Evolutionary conservation across 805 yeast species (phyloP).

Genomic region (Wickerhamiella sergipiensis): DNA sequence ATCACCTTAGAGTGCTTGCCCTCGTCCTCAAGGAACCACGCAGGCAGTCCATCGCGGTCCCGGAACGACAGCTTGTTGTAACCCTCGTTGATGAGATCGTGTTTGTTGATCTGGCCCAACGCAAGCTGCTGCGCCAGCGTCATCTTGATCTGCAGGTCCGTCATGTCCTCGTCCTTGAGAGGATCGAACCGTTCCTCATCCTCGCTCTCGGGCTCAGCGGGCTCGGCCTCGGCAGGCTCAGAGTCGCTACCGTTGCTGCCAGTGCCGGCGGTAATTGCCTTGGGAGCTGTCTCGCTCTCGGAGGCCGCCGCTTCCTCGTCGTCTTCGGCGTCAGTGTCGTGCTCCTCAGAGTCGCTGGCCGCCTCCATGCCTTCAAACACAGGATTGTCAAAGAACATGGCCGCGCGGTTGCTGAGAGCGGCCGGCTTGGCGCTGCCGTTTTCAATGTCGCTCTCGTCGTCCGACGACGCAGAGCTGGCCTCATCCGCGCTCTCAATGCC

Average conservation of each 20-base stretch:
- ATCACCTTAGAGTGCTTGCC: conserved; percentile 65
- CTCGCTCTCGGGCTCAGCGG: conserved; percentile 15
- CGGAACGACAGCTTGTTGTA: conserved; percentile 85
- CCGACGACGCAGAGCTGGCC: conserved; percentile 16
- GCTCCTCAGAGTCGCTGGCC: conserved; percentile 17
- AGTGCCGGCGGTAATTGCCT: conserved; percentile 3
- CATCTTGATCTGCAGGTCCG: conserved; percentile 41
- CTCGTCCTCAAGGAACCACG: conserved; percentile 96
- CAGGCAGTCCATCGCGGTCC: conserved; percentile 81
- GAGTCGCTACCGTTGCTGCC: conserved; percentile 2
- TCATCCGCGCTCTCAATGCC: conserved; percentile 23
- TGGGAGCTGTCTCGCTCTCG: conserved; percentile 1
- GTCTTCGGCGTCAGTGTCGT: conserved; percentile 15
- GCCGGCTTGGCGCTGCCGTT: background rate
- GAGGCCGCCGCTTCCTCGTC: conserved; percentile 1
- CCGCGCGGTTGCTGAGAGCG: conserved; percentile 24
- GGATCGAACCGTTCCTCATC: conserved; percentile 9
- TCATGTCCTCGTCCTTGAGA: conserved; percentile 19
- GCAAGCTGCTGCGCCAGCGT: conserved; percentile 95
- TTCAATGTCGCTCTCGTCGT: conserved; percentile 16
- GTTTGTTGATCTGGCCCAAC: conserved; percentile 68
- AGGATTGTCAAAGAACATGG: conserved; percentile 28
- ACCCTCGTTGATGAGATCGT: conserved; percentile 84
- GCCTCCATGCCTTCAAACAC: conserved; percentile 21
- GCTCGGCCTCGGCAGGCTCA: conserved; percentile 8